Base-by-base conservation (phyloP, 371 early-diverging fungal genomes). In the Basidiobolus meristosporus region DNA sequence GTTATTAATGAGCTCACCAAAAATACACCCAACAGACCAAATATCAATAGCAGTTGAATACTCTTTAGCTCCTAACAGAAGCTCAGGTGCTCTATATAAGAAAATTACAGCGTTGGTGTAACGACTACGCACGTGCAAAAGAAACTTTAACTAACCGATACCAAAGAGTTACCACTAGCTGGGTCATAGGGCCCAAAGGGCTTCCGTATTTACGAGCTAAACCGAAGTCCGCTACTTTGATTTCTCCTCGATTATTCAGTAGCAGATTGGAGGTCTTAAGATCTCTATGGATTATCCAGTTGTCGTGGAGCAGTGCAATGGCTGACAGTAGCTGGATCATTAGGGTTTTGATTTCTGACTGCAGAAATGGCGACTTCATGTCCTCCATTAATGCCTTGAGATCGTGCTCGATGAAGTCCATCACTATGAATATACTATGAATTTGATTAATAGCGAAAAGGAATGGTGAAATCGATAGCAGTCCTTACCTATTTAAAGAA, bases 381-480 rank as follows among this genome's bases (percentile, higher is more conserved):
- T 64, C 66, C 26, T 79, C 79, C 87, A 93, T 84, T 2, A 96
- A 56, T 1, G 82, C 58, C 45, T 90, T 88, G 29, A 96, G 60
- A 48, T 96, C 97, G 48, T 93, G 93, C 32, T 90, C 91, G 45
- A 90, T 76, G 49, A 80, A 96, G 44, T 96, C 97, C 95, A 96
- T 93, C 9, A 89, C 97, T 51, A 92, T 87, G 48, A 86, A 93
- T 20, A 96, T 77, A 51, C 86, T 82, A 5, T 12, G 7, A 16
- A 26, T 19, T 20, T 14, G 7, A 40, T 23, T 40, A n/a, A 30
- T 12, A 9, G 7, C 9, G 31, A 31, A n/a, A 31, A 26, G 5
- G 14, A 10, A 7, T 2, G 9, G 7, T 45, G 35, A 9, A 16
- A 28, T 10, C 22, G 23, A 14, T 23, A 22, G 32, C 35, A 6